A percentile compares a stretch with the other conserved stretches of the same genome.
These are phyloP conservation scores for Ophiostoma ips DNA, from an alignment of 2,329 filamentous ascomycete species.

Conservation along the genomic window DNA sequence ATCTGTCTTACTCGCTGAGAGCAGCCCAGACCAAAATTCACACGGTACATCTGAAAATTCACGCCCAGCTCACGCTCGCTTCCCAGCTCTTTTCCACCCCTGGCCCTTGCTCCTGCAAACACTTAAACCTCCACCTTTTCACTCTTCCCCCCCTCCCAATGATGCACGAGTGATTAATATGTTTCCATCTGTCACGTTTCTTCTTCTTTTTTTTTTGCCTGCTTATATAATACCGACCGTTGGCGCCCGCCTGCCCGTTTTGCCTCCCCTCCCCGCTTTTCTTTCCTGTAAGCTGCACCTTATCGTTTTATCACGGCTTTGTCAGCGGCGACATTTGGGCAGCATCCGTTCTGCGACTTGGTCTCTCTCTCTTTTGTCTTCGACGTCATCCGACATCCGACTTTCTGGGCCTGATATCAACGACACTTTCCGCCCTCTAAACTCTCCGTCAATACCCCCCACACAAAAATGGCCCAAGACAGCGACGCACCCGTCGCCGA, in stretches of 20 bases:
- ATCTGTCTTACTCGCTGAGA: no score
- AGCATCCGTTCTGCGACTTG: not conserved
- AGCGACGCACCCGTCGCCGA: constrained; percentile 1
- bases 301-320: not conserved
- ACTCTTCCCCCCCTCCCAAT: no score
- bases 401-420: no score
- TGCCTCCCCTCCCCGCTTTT: not conserved
- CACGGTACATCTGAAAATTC: not conserved
- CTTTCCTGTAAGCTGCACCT: not conserved
- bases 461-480: constrained; percentile 1
- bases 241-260: not conserved
- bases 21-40: not conserved
- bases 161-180: no score
- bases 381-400: not conserved
- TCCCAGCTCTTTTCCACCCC: not conserved
- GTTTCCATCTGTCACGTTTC: not conserved
- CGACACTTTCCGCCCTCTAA: no score
- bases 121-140: not conserved
- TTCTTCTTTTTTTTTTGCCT: not conserved
- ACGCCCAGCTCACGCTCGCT: not conserved
- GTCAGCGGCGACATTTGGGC: not conserved
- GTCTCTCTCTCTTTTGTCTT: no score
- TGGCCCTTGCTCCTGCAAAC: not conserved
- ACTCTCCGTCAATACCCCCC: not conserved
- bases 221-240: not conserved